Conservation (phyloP, 2,329 filamentous ascomycete species). For the Didymella exigua region DNA sequence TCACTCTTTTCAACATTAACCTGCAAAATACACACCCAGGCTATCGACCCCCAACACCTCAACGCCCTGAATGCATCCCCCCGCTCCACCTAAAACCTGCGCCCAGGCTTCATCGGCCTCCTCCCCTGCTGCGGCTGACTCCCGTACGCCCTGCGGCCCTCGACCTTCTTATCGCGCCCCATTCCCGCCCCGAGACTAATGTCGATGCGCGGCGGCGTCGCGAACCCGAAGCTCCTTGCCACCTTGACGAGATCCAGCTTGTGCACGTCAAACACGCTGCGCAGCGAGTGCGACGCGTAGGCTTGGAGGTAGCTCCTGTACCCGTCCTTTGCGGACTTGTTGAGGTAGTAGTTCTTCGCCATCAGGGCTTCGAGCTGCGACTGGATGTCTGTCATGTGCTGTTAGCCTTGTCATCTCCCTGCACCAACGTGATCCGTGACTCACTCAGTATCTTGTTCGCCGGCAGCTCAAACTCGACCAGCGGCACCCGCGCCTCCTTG, state of each 20-base stretch:
- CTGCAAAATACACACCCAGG: no score
- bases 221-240: conserved; percentile 82
- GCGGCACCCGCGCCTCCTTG: conserved; percentile 87
- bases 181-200: conserved; percentile 78
- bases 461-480: conserved; percentile 96
- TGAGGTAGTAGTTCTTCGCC: conserved; percentile 93
- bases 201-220: conserved; percentile 76
- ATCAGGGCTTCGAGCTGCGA: conserved; percentile 90
- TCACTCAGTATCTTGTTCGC: conserved; percentile 77
- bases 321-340: conserved; percentile 78
- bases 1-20: no score
- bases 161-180: conserved; percentile 70
- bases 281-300: conserved; percentile 83
- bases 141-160: conserved; percentile 73
- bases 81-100: conserved; percentile 29
- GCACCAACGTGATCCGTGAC: neutral
- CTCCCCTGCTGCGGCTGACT: conserved; percentile 73
- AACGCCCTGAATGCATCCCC: conserved; percentile 23
- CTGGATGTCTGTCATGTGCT: conserved; percentile 59
- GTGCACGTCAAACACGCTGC: conserved; percentile 83
- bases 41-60: conserved; percentile 4
- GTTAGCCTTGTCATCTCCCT: neutral
- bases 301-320: conserved; percentile 93
- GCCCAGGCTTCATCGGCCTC: conserved; percentile 58
- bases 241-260: conserved; percentile 83